phyloP scores from a whole-genome alignment of 2,329 filamentous ascomycete genomes.

The Dothidotthia symphoricarpi region DNA sequence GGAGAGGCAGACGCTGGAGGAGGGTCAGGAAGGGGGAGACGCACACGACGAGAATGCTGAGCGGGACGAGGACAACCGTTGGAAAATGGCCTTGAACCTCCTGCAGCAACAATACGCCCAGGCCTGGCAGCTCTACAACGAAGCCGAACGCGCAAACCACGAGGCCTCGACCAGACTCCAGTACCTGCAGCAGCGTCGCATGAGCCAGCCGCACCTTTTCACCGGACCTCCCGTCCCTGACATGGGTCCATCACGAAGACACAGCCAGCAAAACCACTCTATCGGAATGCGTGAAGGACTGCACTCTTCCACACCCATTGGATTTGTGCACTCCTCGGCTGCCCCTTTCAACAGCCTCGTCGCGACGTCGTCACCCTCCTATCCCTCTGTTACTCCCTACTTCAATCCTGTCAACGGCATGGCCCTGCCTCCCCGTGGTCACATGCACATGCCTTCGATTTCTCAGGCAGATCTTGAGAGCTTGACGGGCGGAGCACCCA shows the following conservation, averaged over 20 bases:
- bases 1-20: constrained; percentile 57
- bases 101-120: constrained; percentile 52
- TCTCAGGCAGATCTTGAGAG: constrained; percentile 63
- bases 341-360: constrained; percentile 49
- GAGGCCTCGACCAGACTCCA: constrained; percentile 45
- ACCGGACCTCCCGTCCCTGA: constrained; percentile 31
- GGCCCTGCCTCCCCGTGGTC: constrained; percentile 46
- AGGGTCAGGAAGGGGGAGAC: constrained; percentile 44
- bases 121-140: constrained; percentile 35
- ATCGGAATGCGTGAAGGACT: constrained; percentile 41
- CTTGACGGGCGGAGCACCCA: constrained; percentile 63
- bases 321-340: constrained; percentile 40
- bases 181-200: constrained; percentile 38
- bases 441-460: constrained; percentile 37
- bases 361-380: constrained; percentile 53
- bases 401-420: constrained; percentile 63
- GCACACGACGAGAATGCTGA: constrained; percentile 45
- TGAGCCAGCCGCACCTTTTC: constrained; percentile 42
- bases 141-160: constrained; percentile 41
- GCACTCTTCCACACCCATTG: constrained; percentile 28
- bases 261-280: constrained; percentile 44
- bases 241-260: constrained; percentile 36
- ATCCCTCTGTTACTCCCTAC: constrained; percentile 51
- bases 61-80: constrained; percentile 54
- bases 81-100: constrained; percentile 55